Evolutionary conservation across 305 asterid species (phyloP), one percentile per base, ranked within the genome.

Genomic region (Nicotiana rustica): DNA sequence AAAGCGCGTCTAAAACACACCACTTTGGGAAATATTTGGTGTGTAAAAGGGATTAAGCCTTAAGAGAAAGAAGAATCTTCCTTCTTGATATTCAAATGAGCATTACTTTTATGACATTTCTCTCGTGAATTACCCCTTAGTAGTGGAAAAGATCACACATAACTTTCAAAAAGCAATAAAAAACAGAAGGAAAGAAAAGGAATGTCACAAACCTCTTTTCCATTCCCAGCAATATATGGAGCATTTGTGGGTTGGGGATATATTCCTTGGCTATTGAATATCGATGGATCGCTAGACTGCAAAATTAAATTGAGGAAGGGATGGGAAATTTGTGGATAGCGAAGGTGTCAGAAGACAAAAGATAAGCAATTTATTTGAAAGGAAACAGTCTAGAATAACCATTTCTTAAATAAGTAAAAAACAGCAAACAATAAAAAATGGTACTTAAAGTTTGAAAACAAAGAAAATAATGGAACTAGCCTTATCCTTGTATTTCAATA

Each of bases 191-290:
- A 44, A 71, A 71, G 38, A 47, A 71, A 71, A 71, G 38, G 59
- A 47, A 71, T 21, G 78, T 33, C 78, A 71, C 78, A 71, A 71
- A 92, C 97, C 85, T 91, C 95, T 88, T 91, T 92, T 71, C 93
- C 95, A 18, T 85, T 92, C 70, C 92, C 90, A 62, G 92, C 83
- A 82, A 91, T 88, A 85, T 86, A 92, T 84, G 92, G 90, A 59
- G 95, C 89, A 79, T 55, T 85, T 21, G 90, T 91, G 64, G 97
- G 97, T 81, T 92, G 97, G 19, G 97, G 95, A 86, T 91, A 89
- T 86, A 92, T 83, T 84, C 96, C 95, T 88, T 91, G 94, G 87
- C 93, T 90, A 88, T 90, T 91, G 80, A 90, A 92, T 83, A 90
- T 52, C 70, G 92, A 89, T 29, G 92, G 90, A 83, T 90, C 93